Base-by-base conservation (phyloP, 805 yeast genomes). In the Ogataea ramenticola region DNA sequence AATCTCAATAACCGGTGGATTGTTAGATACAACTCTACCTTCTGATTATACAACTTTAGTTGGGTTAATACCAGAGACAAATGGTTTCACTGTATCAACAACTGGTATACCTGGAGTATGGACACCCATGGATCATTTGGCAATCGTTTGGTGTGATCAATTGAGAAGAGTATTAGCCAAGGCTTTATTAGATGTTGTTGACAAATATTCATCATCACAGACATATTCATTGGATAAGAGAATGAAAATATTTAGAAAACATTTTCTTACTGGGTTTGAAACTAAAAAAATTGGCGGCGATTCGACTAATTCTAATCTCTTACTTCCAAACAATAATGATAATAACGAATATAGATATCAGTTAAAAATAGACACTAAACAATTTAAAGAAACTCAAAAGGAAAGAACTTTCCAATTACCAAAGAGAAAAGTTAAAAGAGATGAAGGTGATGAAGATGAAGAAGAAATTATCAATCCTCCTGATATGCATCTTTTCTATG, bases 121-220 rank as follows among this genome's bases (percentile, higher is more conserved):
- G 96, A 81, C 96, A 0, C 85, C 96, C 1, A 80, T 89, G 35
- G 98, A 91, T 61, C 99, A 91, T 65, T 71, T 88, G 50, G 97
- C 98, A 0, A 81, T 93, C 40, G 96, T 91, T 2, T 91, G 99
- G 99, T 91, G 99, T 63, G 86, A 81, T 48, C 97, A 91, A 60
- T 65, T 90, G 33, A 72, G 97, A 42, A 69, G 74, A 42, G 75
- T 72, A 15, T 50, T 91, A 1, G 82, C 86, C 9, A 65, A 65
- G 41, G 66, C 80, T 0, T 56, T 93, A 32, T 63, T 85, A 39
- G 82, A 77, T 27, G 68, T 84, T 12, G 74, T 78, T 2, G 85
- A 87, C 53, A 63, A 60, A 21, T 49, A 57, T 0, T 58, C 68
- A 0, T 67, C 79, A 0, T 41, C 54, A 10, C 77, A 75, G 51